phyloP scores from a whole-genome alignment of 2,329 filamentous ascomycete species.

The Fusarium marasasianum region DNA sequence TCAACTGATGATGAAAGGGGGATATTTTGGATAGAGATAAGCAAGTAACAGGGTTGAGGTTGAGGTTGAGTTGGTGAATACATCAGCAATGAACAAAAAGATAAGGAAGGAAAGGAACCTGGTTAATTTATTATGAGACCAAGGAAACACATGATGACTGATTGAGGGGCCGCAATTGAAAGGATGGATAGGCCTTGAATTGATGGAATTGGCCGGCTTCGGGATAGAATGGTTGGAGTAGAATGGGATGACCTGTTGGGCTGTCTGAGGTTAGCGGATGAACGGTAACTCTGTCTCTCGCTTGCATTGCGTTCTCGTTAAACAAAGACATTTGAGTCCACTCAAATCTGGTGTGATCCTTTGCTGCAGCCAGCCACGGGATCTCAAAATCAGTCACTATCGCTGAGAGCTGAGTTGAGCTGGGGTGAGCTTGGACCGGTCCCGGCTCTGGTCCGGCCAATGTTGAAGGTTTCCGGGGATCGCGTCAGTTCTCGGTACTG shows the following conservation, averaged over 20 bases:
- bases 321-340: slow-evolving; percentile 14
- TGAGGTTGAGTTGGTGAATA: background rate
- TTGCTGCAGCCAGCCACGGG: slow-evolving; percentile 17
- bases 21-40: slow-evolving; percentile 12
- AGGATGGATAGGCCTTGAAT: slow-evolving; percentile 5
- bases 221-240: slow-evolving; percentile 20
- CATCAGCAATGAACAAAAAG: background rate
- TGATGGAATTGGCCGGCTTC: slow-evolving; percentile 33
- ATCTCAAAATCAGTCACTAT: slow-evolving; percentile 17
- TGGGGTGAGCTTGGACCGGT: slow-evolving; percentile 19
- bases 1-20: slow-evolving; percentile 14
- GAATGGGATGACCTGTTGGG: slow-evolving; percentile 10
- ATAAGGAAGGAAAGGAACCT: background rate
- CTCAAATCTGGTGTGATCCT: slow-evolving; percentile 24
- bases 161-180: slow-evolving; percentile 26
- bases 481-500: slow-evolving; percentile 28
- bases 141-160: slow-evolving; percentile 7
- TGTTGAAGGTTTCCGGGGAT: slow-evolving; percentile 23
- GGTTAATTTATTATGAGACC: background rate
- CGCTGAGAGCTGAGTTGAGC: slow-evolving; percentile 7
- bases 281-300: slow-evolving; percentile 9
- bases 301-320: slow-evolving; percentile 14
- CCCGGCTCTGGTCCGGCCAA: slow-evolving; percentile 24
- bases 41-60: background rate
- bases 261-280: slow-evolving; percentile 35